Evolutionary conservation across 805 yeast species (phyloP).

Genomic region (Barnettozyma sucrosica): DNA sequence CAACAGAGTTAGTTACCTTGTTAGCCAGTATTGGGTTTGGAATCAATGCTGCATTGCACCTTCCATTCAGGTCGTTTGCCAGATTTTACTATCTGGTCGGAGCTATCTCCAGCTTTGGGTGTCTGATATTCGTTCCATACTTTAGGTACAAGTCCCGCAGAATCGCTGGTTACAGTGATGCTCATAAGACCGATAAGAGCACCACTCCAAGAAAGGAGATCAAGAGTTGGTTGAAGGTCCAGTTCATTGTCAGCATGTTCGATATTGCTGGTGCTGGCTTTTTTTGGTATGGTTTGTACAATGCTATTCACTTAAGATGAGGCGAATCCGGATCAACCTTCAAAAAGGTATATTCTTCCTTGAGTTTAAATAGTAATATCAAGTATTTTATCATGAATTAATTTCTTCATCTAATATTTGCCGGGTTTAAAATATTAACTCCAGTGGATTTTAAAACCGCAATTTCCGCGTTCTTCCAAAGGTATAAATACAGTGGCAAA

Average conservation of each 20-base stretch:
- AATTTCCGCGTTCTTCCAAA: not conserved
- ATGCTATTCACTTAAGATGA: slow-evolving; percentile 9
- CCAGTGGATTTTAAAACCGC: not conserved
- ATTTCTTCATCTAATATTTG: no score
- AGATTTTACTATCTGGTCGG: slow-evolving; percentile 19
- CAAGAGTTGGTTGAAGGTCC: slow-evolving; percentile 11
- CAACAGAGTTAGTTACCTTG: slow-evolving; percentile 8
- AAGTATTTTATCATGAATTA: no score
- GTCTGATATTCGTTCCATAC: slow-evolving; percentile 14
- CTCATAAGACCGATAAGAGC: slow-evolving; percentile 2
- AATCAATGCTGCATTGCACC: slow-evolving; percentile 8
- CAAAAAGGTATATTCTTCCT: no score
- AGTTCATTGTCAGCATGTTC: slow-evolving; percentile 12
- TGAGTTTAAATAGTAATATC: no score
- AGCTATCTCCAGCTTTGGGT: slow-evolving; percentile 9
- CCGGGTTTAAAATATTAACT: not conserved
- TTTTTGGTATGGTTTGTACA: slow-evolving; percentile 15
- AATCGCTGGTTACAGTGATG: slow-evolving; percentile 7
- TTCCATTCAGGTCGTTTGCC: slow-evolving; percentile 14
- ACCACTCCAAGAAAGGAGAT: slow-evolving; percentile 14
- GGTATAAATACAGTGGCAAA: not conserved
- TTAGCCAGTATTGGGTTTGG: slow-evolving; percentile 15
- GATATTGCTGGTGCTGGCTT: slow-evolving; percentile 13
- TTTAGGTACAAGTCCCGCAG: slow-evolving; percentile 12
- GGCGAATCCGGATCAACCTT: not conserved